phyloP scores from a whole-genome alignment of 2,329 filamentous ascomycete genomes.

The Fusarium sp. region DNA sequence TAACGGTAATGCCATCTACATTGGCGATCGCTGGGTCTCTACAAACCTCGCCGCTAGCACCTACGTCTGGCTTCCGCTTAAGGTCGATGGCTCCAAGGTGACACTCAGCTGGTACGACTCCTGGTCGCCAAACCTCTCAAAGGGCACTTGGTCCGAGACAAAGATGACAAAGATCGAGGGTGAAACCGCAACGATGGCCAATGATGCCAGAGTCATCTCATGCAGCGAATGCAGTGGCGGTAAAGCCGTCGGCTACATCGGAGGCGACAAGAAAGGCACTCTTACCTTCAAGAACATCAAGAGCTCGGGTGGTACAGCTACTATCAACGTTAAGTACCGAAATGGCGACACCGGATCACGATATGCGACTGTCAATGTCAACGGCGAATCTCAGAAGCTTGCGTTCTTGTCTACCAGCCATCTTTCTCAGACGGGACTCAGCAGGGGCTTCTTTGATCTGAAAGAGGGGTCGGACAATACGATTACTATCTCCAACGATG shows the following conservation, averaged over 20 bases:
- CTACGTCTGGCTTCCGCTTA: conserved; percentile 73
- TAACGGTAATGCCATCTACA: conserved; percentile 62
- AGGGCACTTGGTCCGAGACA: conserved; percentile 56
- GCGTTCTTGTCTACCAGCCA: conserved; percentile 64
- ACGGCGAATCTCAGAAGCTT: conserved; percentile 60
- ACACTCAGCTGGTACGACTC: conserved; percentile 63
- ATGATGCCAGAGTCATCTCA: conserved; percentile 56
- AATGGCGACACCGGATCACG: conserved; percentile 66
- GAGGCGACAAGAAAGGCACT: conserved; percentile 58
- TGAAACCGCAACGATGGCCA: conserved; percentile 57
- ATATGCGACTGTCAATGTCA: conserved; percentile 65
- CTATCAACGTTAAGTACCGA: conserved; percentile 64
- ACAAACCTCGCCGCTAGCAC: conserved; percentile 69
- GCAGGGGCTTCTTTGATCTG: conserved; percentile 60
- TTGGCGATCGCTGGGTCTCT: conserved; percentile 74
- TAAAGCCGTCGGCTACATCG: conserved; percentile 64
- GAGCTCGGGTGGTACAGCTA: conserved; percentile 58
- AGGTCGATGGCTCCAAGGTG: conserved; percentile 62
- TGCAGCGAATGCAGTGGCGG: conserved; percentile 64
- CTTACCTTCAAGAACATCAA: conserved; percentile 60
- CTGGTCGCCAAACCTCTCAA: conserved; percentile 61
- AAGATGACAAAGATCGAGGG: conserved; percentile 63
- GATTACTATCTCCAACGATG: conserved; percentile 57
- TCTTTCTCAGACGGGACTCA: conserved; percentile 54
- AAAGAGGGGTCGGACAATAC: conserved; percentile 58